These are phyloP conservation scores for Tagetes erecta DNA, from an alignment of 129 eudicot genomes.

Conservation along the genomic window DNA sequence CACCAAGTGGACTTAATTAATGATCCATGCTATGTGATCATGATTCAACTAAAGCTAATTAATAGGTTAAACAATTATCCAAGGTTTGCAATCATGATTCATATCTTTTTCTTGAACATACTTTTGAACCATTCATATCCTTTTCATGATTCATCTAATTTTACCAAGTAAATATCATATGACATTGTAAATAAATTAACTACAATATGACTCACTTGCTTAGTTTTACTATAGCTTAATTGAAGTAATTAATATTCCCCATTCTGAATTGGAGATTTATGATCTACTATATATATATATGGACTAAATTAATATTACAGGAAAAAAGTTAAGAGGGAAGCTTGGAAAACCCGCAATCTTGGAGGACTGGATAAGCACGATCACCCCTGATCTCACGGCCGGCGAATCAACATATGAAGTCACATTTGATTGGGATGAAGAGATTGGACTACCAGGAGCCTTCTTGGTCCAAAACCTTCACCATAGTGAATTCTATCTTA, in stretches of 20 bases:
- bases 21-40: too few species aligned
- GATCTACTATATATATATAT: background rate
- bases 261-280: background rate
- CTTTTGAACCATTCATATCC: too few species aligned
- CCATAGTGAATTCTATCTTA: slow-evolving; percentile 59
- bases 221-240: background rate
- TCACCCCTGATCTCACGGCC: slow-evolving; percentile 28
- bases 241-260: background rate
- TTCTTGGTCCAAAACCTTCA: slow-evolving; percentile 51
- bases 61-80: too few species aligned
- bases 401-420: slow-evolving; percentile 44
- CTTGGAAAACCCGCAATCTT: slow-evolving; percentile 53
- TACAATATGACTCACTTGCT: background rate
- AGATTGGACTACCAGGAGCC: slow-evolving; percentile 63
- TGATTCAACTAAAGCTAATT: background rate
- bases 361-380: slow-evolving; percentile 50
- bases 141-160: too few species aligned
- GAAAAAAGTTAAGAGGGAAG: slow-evolving; percentile 39
- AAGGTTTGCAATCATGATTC: too few species aligned
- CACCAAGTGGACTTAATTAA: slow-evolving; percentile 15
- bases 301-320: background rate
- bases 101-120: too few species aligned
- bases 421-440: slow-evolving; percentile 56
- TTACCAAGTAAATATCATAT: background rate
- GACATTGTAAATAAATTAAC: background rate